phyloP scores from a whole-genome alignment of 2,329 filamentous ascomycete species.

The Fusarium sp. region DNA sequence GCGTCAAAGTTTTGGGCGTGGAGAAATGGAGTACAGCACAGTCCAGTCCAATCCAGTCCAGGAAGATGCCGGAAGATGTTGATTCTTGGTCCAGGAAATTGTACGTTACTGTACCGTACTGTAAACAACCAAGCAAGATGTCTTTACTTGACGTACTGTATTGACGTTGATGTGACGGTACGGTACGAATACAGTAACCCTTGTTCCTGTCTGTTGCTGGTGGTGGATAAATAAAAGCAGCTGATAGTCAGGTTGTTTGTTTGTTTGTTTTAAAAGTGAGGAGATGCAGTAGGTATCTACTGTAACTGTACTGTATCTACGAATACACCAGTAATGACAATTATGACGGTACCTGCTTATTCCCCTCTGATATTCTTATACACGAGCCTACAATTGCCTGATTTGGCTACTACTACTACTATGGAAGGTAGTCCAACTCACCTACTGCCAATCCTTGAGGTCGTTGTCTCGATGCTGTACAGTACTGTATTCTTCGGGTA shows the following conservation, averaged over 20 bases:
- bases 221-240: slow-evolving; percentile 20
- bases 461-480: not conserved
- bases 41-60: slow-evolving; percentile 15
- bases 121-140: slow-evolving; percentile 25
- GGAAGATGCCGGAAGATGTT: slow-evolving; percentile 37
- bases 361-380: slow-evolving; percentile 32
- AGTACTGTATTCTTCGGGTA: not conserved
- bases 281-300: not conserved
- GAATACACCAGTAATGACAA: not conserved
- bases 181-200: slow-evolving; percentile 19
- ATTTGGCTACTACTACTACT: not conserved
- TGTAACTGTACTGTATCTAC: not conserved
- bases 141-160: slow-evolving; percentile 17
- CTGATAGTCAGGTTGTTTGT: slow-evolving; percentile 37
- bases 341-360: slow-evolving; percentile 4
- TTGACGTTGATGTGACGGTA: slow-evolving; percentile 27
- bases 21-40: slow-evolving; percentile 14
- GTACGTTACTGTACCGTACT: not conserved
- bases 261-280: slow-evolving; percentile 14
- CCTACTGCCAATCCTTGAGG: not conserved
- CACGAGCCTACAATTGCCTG: slow-evolving; percentile 18
- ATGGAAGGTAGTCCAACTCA: not conserved
- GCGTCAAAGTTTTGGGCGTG: slow-evolving; percentile 40
- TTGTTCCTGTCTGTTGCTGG: slow-evolving; percentile 5
- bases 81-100: not conserved